phyloP scores from a whole-genome alignment of 768 basidiomycete species.

The Pleurotus eryngii region DNA sequence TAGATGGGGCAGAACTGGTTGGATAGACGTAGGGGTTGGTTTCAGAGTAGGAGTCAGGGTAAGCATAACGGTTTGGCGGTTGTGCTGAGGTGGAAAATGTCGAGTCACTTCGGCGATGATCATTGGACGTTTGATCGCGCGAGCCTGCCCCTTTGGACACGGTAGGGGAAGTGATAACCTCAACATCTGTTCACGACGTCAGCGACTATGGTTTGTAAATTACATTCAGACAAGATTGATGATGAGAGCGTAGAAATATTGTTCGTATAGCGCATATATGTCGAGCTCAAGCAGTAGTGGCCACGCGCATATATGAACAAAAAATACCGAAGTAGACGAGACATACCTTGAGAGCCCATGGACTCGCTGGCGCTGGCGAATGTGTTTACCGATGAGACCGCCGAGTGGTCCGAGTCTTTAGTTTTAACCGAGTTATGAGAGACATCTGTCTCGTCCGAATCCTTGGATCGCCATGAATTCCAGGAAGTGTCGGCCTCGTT shows the following conservation, averaged over 20 bases:
- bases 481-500: background rate
- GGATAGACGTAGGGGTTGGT: constrained; percentile 5
- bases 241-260: too few species aligned
- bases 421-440: background rate
- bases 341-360: constrained; percentile 1
- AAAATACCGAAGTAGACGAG: background rate
- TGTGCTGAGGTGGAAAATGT: constrained; percentile 2
- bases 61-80: constrained; percentile 2
- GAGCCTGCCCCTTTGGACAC: background rate
- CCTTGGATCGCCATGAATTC: constrained; percentile 1
- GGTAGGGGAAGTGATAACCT: background rate
- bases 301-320: background rate
- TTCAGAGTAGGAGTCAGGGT: constrained; percentile 6
- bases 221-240: background rate
- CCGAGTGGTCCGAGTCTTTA: background rate
- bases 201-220: background rate
- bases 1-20: background rate
- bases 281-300: background rate
- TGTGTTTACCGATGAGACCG: background rate
- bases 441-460: constrained; percentile 4
- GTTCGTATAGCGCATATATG: background rate
- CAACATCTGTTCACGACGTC: background rate
- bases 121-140: background rate
- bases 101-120: background rate
- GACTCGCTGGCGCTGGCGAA: background rate